Evolutionary conservation across 257 asterid species (phyloP).

Genomic region (Ligustrum vulgare): DNA sequence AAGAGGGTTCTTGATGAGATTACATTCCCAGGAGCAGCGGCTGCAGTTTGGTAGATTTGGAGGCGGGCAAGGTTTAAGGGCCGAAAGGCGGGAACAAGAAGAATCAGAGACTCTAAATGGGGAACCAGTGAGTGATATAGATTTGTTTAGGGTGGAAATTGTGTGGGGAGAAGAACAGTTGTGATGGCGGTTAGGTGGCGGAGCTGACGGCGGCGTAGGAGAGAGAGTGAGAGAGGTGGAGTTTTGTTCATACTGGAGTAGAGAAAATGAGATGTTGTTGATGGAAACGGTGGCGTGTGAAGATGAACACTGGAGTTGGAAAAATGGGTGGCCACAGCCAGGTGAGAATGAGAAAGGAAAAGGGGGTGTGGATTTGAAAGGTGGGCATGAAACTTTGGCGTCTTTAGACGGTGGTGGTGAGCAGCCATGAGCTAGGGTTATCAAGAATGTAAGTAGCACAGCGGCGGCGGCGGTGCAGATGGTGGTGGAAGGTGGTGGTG

Average conservation of each 20-base stretch:
- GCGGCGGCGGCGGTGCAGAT: slow-evolving; percentile 24
- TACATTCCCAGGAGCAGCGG: slow-evolving; percentile 68
- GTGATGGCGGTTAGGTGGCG: slow-evolving; percentile 18
- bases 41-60: slow-evolving; percentile 71
- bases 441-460: slow-evolving; percentile 22
- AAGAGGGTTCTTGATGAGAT: slow-evolving; percentile 59
- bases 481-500: slow-evolving; percentile 29
- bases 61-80: slow-evolving; percentile 64
- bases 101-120: slow-evolving; percentile 81
- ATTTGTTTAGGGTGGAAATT: slow-evolving; percentile 40
- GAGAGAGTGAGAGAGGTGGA: slow-evolving; percentile 63
- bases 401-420: slow-evolving; percentile 25
- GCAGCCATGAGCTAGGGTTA: slow-evolving; percentile 33
- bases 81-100: slow-evolving; percentile 74
- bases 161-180: slow-evolving; percentile 48
- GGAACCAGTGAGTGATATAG: slow-evolving; percentile 64
- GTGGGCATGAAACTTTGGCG: slow-evolving; percentile 49
- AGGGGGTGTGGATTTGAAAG: slow-evolving; percentile 61
- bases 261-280: slow-evolving; percentile 50
- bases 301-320: slow-evolving; percentile 64
- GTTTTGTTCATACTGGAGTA: slow-evolving; percentile 58
- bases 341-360: slow-evolving; percentile 79
- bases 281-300: slow-evolving; percentile 60
- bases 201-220: slow-evolving; percentile 31
- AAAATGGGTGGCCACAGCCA: slow-evolving; percentile 95